These are phyloP conservation scores for Diddensiella transvaalensis DNA, from an alignment of 805 yeast genomes.

Conservation along the genomic window DNA sequence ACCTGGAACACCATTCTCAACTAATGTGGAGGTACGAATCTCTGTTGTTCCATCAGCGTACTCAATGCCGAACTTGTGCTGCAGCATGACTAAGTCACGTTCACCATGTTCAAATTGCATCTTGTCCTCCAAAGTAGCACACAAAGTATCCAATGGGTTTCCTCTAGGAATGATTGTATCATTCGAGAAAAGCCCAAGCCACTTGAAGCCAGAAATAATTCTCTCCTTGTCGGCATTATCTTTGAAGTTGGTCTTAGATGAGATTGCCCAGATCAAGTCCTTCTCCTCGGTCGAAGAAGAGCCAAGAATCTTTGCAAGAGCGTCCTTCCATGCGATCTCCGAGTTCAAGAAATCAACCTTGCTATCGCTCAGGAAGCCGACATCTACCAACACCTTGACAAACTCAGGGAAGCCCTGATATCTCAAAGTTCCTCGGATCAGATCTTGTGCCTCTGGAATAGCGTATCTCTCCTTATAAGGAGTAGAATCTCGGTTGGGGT, in stretches of 20 bases:
- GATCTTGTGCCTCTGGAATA: constrained; percentile 97
- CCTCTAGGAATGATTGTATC: constrained; percentile 79
- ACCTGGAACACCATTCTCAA: constrained; percentile 83
- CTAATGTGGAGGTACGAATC: constrained; percentile 91
- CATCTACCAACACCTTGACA: constrained; percentile 88
- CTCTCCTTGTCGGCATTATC: constrained; percentile 78
- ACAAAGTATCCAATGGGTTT: constrained; percentile 91
- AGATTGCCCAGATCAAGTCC: constrained; percentile 74
- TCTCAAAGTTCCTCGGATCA: constrained; percentile 94
- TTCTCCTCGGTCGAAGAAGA: constrained; percentile 64
- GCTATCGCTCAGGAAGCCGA: constrained; percentile 85
- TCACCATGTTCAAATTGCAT: constrained; percentile 96
- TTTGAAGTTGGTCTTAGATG: constrained; percentile 75
- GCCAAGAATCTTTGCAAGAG: constrained; percentile 70
- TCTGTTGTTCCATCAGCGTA: constrained; percentile 92
- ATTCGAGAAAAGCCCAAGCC: constrained; percentile 91
- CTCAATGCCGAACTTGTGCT: constrained; percentile 96
- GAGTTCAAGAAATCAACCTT: constrained; percentile 55
- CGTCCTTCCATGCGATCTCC: constrained; percentile 79
- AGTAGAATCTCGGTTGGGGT: constrained; percentile 98
- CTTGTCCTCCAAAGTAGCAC: constrained; percentile 91
- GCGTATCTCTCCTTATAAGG: constrained; percentile 84
- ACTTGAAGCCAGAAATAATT: constrained; percentile 81
- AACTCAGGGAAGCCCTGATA: constrained; percentile 99
- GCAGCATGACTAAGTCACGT: constrained; percentile 91